Percentiles rank a stretch among this genome's conserved stretches.
Evolutionary conservation across 257 asterid species (phyloP).

Genomic region (Vinca minor): DNA sequence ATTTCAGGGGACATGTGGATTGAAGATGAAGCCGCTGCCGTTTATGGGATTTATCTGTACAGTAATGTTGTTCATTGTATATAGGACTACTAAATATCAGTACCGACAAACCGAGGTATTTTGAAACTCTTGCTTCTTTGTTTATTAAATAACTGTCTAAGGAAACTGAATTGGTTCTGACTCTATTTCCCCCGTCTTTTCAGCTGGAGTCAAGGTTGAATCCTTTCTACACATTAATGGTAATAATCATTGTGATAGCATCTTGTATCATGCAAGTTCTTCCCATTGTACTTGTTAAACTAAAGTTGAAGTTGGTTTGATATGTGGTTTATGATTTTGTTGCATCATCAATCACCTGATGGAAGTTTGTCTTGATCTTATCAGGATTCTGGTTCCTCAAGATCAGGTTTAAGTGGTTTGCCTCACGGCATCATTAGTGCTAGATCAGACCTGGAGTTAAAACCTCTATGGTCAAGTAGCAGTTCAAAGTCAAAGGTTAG

Average conservation of each 20-base stretch:
- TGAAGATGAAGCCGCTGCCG: constrained; percentile 73
- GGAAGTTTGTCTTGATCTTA: constrained; percentile 14
- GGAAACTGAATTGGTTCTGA: constrained; percentile 5
- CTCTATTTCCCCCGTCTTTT: constrained; percentile 19
- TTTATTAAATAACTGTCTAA: neutral
- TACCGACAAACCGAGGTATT: constrained; percentile 71
- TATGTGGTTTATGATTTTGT: neutral
- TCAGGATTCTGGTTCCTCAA: constrained; percentile 42
- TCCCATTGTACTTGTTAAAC: neutral
- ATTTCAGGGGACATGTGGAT: constrained; percentile 57
- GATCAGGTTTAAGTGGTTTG: constrained; percentile 38
- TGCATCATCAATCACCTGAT: neutral
- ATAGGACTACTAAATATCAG: constrained; percentile 76
- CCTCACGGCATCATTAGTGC: constrained; percentile 71
- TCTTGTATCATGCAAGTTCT: neutral
- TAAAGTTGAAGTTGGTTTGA: neutral
- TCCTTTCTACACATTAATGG: constrained; percentile 15
- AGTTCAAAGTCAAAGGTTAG: constrained; percentile 51
- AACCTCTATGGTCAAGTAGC: constrained; percentile 74
- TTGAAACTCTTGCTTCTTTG: constrained; percentile 10
- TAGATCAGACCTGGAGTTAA: constrained; percentile 70
- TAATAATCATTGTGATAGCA: neutral
- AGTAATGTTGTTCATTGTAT: constrained; percentile 64
- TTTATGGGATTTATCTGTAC: constrained; percentile 64
- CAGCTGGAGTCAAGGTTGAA: constrained; percentile 52